phyloP scores from a whole-genome alignment of 192 early-diverging fungal species.

The Backusella tuberculispora region DNA sequence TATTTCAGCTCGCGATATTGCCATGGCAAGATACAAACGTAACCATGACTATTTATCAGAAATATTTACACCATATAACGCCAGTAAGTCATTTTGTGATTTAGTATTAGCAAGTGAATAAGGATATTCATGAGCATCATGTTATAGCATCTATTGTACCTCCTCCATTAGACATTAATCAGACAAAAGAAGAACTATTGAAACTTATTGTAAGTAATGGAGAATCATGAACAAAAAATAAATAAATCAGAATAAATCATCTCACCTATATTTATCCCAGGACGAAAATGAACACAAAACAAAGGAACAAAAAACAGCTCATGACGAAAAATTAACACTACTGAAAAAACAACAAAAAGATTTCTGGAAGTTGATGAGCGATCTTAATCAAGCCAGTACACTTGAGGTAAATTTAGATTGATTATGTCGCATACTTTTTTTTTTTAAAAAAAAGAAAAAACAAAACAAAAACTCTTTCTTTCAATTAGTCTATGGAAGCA shows the following conservation, averaged over 20 bases:
- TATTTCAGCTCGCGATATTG: slow-evolving; percentile 60
- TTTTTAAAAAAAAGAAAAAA: neutral
- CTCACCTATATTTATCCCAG: slow-evolving; percentile 26
- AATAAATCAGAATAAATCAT: neutral
- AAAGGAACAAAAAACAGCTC: slow-evolving; percentile 34
- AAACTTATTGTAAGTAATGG: slow-evolving; percentile 23
- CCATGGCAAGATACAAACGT: slow-evolving; percentile 64
- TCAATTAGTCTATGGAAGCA: slow-evolving; percentile 18
- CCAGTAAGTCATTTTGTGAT: slow-evolving; percentile 40
- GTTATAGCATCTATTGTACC: slow-evolving; percentile 38
- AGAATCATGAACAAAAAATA: neutral
- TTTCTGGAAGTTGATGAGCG: slow-evolving; percentile 42
- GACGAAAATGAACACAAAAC: slow-evolving; percentile 39
- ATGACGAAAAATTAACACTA: slow-evolving; percentile 45
- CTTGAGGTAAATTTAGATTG: slow-evolving; percentile 36
- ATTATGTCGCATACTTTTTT: neutral
- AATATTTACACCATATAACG: slow-evolving; percentile 66
- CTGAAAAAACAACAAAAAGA: slow-evolving; percentile 40
- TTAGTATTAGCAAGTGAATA: neutral
- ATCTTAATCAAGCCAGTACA: slow-evolving; percentile 46
- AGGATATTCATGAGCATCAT: neutral
- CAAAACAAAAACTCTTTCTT: neutral
- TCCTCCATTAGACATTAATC: slow-evolving; percentile 35
- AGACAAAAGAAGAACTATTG: slow-evolving; percentile 36
- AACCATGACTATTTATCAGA: slow-evolving; percentile 69